Evolutionary conservation across 495 filamentous ascomycete species (phyloP).

Genomic region (Xylaria sp.): DNA sequence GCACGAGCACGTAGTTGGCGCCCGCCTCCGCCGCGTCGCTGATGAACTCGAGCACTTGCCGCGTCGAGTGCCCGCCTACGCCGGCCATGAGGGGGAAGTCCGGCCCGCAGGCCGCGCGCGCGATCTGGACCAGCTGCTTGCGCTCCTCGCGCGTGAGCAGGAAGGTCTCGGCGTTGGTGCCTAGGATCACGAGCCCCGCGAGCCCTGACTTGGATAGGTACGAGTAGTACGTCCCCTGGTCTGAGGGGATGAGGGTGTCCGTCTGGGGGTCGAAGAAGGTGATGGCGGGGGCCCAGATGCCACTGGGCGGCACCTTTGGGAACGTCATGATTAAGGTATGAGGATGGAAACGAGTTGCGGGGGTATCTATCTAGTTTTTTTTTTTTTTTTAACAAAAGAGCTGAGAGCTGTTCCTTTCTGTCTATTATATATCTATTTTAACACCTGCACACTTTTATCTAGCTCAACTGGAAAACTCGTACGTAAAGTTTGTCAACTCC

Average conservation of each 20-base stretch:
- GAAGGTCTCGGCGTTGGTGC: slow-evolving; percentile 72
- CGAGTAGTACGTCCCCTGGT: slow-evolving; percentile 60
- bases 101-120: slow-evolving; percentile 59
- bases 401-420: not conserved
- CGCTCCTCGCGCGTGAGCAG: slow-evolving; percentile 69
- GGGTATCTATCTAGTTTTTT: not conserved
- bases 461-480: not conserved
- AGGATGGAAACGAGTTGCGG: not conserved
- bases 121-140: slow-evolving; percentile 54
- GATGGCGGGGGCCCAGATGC: slow-evolving; percentile 53
- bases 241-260: slow-evolving; percentile 57
- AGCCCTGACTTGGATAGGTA: slow-evolving; percentile 63
- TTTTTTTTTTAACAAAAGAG: not conserved
- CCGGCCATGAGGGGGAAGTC: slow-evolving; percentile 68
- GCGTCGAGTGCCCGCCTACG: slow-evolving; percentile 68
- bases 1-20: slow-evolving; percentile 65
- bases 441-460: not conserved
- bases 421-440: not conserved
- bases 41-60: slow-evolving; percentile 66
- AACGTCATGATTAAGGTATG: slow-evolving; percentile 32
- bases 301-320: slow-evolving; percentile 47
- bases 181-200: slow-evolving; percentile 65
- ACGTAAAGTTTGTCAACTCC: not conserved
- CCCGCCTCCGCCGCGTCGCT: slow-evolving; percentile 63
- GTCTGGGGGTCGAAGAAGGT: slow-evolving; percentile 62